Evolutionary conservation across 805 yeast species (phyloP), one percentile per base, ranked within the genome.

Genomic region (Kodamaea lidongshanica): DNA sequence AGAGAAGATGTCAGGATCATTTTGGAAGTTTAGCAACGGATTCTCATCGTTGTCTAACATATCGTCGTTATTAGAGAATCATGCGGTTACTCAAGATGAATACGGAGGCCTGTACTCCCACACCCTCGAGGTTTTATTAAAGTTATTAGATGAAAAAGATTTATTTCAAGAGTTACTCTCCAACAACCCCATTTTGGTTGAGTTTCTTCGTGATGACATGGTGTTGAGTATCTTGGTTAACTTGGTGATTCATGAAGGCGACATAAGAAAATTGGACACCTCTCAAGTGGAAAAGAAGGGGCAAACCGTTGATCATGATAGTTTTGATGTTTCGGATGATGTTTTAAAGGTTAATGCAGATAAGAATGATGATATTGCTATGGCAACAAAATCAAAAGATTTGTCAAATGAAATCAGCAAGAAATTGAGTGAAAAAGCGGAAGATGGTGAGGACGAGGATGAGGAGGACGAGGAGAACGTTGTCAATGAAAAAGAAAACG

Each of bases 1-100:
- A 26, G n/a, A 10, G 30, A 30, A 34, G 35, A 64, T 65, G 70
- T 62, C 68, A n/a, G 65, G 69, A 12, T 59, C 67, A 12, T 65
- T 64, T 41, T 65, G 70, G 70, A 64, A 64, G 44, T 62, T 64
- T 43, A 60, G 65, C 37, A 64, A 61, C 44, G 70, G 70, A 29
- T 63, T 62, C 43, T 57, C 67, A 16, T 60, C 68, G 27, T 44
- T 62, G 21, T 60, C 67, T 17, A 64, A 62, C 30, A 56, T 65
- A 27, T 51, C 61, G 25, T 53, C 63, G 10, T 45, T 65, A 16
- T 51, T 65, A 32, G 70, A 65, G 32, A 51, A 53, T 30, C 49
- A 58, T 35, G 40, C 49, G 12, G 33, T 39, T 34, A 33, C 39
- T 7, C 43, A 42, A 14, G 42, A 40, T 23, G 38, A 39, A 22